These are phyloP conservation scores for Fraxinus velutina DNA, from an alignment of 305 asterid species.

Conservation along the genomic window DNA sequence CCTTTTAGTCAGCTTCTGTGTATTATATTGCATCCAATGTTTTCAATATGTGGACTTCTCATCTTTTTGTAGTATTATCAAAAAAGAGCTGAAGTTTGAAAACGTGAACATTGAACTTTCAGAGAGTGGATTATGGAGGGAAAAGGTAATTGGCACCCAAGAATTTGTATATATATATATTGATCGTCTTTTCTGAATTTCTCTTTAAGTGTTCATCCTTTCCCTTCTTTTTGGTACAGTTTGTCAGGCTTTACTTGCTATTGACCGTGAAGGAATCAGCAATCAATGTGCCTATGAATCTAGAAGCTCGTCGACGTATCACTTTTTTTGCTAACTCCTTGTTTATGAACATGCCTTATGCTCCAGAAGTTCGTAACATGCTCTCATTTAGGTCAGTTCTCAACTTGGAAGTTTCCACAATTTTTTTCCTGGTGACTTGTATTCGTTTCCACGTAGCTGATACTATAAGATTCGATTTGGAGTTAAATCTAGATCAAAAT, in stretches of 20 bases:
- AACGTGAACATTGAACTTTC: constrained; percentile 53
- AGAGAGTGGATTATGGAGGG: constrained; percentile 64
- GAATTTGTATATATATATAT: constrained; percentile 14
- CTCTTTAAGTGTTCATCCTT: not conserved
- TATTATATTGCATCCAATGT: constrained; percentile 23
- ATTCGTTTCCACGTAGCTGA: constrained; percentile 12
- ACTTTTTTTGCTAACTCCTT: constrained; percentile 96
- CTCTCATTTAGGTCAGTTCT: constrained; percentile 85
- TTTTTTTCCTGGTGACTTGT: constrained; percentile 21
- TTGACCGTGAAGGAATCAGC: constrained; percentile 97
- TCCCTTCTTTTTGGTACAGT: constrained; percentile 41
- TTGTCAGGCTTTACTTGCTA: constrained; percentile 87
- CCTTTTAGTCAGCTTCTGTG: constrained; percentile 9
- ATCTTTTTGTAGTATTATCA: constrained; percentile 48
- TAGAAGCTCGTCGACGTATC: constrained; percentile 93
- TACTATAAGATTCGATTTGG: constrained; percentile 13
- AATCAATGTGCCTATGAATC: constrained; percentile 83
- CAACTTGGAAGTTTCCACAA: constrained; percentile 19
- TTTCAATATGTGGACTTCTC: constrained; percentile 15
- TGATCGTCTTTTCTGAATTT: constrained; percentile 6
- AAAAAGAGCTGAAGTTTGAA: constrained; percentile 76
- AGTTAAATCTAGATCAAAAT: constrained; percentile 1
- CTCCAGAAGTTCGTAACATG: constrained; percentile 97
- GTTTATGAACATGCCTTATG: constrained; percentile 92
- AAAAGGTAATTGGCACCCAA: constrained; percentile 56